Conservation (phyloP, 176 grass and related monocot genomes). For the Aegilops tauschii region DNA sequence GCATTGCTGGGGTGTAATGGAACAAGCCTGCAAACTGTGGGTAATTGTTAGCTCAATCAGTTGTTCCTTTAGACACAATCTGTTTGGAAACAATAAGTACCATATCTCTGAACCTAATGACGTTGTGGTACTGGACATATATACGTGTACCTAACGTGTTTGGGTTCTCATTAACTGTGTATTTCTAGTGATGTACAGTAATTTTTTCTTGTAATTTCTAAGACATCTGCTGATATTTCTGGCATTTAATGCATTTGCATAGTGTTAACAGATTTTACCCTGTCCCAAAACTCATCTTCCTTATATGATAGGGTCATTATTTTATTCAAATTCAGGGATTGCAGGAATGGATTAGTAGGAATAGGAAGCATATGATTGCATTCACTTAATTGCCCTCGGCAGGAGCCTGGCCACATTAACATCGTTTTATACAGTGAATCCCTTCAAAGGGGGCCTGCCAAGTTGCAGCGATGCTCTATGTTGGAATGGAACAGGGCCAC, state of each 20-base stretch:
- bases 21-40: not conserved
- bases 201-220: not conserved
- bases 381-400: not conserved
- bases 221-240: conserved; percentile 4
- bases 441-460: not conserved
- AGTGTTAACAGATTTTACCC: not conserved
- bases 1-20: not conserved
- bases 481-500: not conserved
- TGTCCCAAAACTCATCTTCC: not conserved
- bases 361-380: not conserved
- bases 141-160: not conserved
- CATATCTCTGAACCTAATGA: not conserved
- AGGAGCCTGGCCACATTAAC: conserved; percentile 21
- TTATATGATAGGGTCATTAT: not conserved
- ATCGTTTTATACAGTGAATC: not conserved
- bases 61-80: not conserved
- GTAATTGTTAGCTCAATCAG: not conserved
- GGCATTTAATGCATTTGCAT: not conserved
- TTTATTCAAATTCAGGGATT: conserved; percentile 8
- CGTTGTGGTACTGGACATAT: not conserved
- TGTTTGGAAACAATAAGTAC: not conserved
- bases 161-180: not conserved
- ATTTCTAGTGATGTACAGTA: not conserved
- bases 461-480: not conserved
- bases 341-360: not conserved